Base-by-base conservation (phyloP, 129 eudicot genomes). In the Gnaphalium uliginosum region DNA sequence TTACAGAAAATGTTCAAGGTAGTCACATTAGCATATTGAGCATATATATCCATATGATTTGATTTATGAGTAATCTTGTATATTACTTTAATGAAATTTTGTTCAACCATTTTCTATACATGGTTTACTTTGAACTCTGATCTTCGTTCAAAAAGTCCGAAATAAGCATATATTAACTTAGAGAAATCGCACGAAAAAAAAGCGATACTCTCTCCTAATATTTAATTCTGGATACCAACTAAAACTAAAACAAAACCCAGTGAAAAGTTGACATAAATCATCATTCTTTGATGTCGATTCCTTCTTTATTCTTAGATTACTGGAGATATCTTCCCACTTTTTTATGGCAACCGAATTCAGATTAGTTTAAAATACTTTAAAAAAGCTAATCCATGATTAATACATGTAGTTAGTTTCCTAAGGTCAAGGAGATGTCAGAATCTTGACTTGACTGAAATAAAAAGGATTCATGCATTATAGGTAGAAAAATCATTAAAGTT, bases 371-470 rank as follows among this genome's bases (percentile, higher is more conserved):
- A 66, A 66, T 66, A 29, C 57, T 76, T 76, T 66, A 21, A 66
- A 76, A 53, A 76, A 76, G 80, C 66, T 66, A 66, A 53, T 76
- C 58, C 80, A 76, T 76, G 72, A 76, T 76, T 66, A 51, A 66
- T 53, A 66, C 60, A 30, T 54, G 64, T 76, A 66, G 32, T 66
- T 35, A 23, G 30, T 66, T 17, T 51, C 66, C 26, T 64, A 21
- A 14, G 65, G 80, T 76, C 80, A 76, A 76, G 73, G 73, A 76
- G 56, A 66, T 76, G 80, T 76, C 80, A 66, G 53, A 76, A 68
- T 76, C 74, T 66, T 66, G 80, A 66, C 27, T 76, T 76, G 74
- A 76, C 74, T 56, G 54, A 66, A 51, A 32, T 33, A 66, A 62
- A 51, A 67, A 51, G 24, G 80, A 73, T 76, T 76, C 66, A 66